Base-by-base conservation (phyloP, 768 basidiomycete species). In the Hortiboletus campestris region DNA sequence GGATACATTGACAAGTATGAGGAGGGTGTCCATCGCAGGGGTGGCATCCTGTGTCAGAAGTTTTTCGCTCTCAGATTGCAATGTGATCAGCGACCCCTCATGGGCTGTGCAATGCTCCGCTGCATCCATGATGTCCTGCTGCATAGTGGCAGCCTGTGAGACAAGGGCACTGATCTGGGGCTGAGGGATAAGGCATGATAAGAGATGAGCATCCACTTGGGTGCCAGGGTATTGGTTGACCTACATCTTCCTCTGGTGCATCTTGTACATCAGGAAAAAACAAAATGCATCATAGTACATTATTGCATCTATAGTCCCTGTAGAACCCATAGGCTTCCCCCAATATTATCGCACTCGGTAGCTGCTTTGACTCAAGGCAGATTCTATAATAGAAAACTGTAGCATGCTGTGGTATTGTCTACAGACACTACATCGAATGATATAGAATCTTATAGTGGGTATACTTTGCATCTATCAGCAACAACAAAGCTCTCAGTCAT, bases 11-110 rank as follows among this genome's bases (percentile, higher is more conserved):
- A 61, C 46, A 34, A 61, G 46, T 3, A 39, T 10, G 12, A 57
- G 22, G 16, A 57, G 54, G 9, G 43, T 28, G 0, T 49, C 55
- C 54, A 61, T 61, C 8, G 54, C 60, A 25, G 51, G 47, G 1
- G 32, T 11, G 8, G 47, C 60, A 8, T 40, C 48, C 35, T 19
- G 20, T 7, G 19, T 35, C 32, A 61, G 4, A 32, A 62, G 50
- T 3, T n/a, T 31, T 9, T 57, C 59, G 12, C 45, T 53, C 36
- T 50, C 48, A 0, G 31, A 53, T 20, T 52, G 43, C 14, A 61
- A 22, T 7, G 36, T 46, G 12, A 10, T 29, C 25, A 61, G 6
- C 22, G n/a, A 35, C 11, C 8, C 12, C 32, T 62, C 55, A 22
- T 61, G 32, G 20, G 32, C 57, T 28, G 32, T 6, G 32, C 55